Percentiles rank a stretch among this genome's conserved stretches.
Evolutionary conservation across 805 yeast genomes (phyloP).

Genomic region (Metschnikowia cerradonensis): DNA sequence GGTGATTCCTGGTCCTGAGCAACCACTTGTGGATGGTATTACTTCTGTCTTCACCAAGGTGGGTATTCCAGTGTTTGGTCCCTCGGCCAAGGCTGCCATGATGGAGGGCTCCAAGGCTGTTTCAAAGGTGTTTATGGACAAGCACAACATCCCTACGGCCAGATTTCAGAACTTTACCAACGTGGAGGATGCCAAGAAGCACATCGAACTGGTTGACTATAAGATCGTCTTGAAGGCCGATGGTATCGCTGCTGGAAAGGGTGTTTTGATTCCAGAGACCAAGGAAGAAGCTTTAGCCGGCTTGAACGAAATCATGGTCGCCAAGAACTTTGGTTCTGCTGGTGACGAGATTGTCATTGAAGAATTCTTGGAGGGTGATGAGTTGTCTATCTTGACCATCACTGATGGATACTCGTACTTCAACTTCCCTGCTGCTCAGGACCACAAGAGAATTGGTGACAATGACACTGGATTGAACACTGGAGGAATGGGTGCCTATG

Average conservation of each 20-base stretch:
- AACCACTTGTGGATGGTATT: constrained; percentile 94
- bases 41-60: constrained; percentile 64
- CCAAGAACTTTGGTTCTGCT: constrained; percentile 83
- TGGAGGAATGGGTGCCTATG: constrained; percentile 99
- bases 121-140: constrained; percentile 89
- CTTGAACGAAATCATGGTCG: constrained; percentile 83
- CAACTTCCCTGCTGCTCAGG: constrained; percentile 96
- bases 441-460: constrained; percentile 92
- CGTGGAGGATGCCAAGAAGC: constrained; percentile 69
- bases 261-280: constrained; percentile 86
- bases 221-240: constrained; percentile 92
- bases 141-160: constrained; percentile 93
- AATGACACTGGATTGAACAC: constrained; percentile 94
- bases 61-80: constrained; percentile 97
- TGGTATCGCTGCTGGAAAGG: constrained; percentile 98
- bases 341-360: constrained; percentile 93
- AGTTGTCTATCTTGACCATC: constrained; percentile 85
- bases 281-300: constrained; percentile 84
- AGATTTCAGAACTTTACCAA: constrained; percentile 76
- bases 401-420: constrained; percentile 90
- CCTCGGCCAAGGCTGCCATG: constrained; percentile 81
- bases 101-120: constrained; percentile 98
- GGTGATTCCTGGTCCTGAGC: constrained; percentile 98
- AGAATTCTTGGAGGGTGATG: constrained; percentile 95
- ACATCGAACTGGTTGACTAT: constrained; percentile 61